Conservation (phyloP, 2,329 filamentous ascomycete genomes). For the Epichloe sibirici region DNA sequence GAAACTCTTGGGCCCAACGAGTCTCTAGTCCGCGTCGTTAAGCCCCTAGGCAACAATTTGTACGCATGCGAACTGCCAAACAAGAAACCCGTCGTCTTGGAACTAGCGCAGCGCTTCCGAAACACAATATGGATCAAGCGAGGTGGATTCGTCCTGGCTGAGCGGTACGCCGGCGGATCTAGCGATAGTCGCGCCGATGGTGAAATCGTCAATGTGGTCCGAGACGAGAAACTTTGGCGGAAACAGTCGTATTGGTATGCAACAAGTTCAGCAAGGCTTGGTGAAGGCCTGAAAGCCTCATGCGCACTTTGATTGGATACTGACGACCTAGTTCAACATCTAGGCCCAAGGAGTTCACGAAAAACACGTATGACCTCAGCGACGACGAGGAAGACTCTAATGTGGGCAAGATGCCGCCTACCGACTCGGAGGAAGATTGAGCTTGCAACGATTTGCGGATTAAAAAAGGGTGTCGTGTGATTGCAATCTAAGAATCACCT, state of each 20-base stretch:
- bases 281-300: no score
- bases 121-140: slow-evolving; percentile 90
- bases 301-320: neutral
- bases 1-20: slow-evolving; percentile 47
- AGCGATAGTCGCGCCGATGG: slow-evolving; percentile 70
- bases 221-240: slow-evolving; percentile 84
- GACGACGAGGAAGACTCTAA: slow-evolving; percentile 66
- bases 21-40: slow-evolving; percentile 63
- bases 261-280: neutral
- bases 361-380: slow-evolving; percentile 48
- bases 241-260: slow-evolving; percentile 76
- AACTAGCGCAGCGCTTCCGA: slow-evolving; percentile 75
- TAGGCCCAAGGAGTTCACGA: slow-evolving; percentile 72
- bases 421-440: slow-evolving; percentile 61
- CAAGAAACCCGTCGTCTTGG: slow-evolving; percentile 55
- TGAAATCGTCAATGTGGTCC: slow-evolving; percentile 85
- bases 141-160: slow-evolving; percentile 75
- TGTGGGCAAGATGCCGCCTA: slow-evolving; percentile 75
- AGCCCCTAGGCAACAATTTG: slow-evolving; percentile 78
- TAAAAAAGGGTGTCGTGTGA: neutral
- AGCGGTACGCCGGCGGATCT: slow-evolving; percentile 50
- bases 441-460: neutral
- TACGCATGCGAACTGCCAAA: slow-evolving; percentile 67
- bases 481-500: slow-evolving; percentile 7
- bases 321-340: slow-evolving; percentile 8